Conservation (phyloP, 306 rosid species). For the Vigna nakashimae region DNA sequence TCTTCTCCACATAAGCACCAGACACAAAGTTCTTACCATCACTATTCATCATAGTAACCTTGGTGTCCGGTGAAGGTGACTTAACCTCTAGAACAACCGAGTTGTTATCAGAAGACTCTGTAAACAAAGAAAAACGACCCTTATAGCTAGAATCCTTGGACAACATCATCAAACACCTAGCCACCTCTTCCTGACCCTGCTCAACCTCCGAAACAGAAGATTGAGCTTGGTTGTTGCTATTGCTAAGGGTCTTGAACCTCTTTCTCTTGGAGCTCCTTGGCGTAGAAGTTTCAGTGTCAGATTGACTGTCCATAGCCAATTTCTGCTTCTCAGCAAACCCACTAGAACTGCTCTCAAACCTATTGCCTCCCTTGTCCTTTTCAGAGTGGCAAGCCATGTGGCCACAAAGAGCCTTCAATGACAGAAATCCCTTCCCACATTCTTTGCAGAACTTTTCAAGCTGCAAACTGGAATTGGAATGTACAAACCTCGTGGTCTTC, state of each 20-base stretch:
- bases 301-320: slow-evolving; percentile 64
- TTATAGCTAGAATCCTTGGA: slow-evolving; percentile 61
- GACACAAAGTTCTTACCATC: slow-evolving; percentile 43
- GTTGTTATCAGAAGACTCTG: slow-evolving; percentile 76
- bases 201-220: slow-evolving; percentile 65
- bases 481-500: slow-evolving; percentile 70
- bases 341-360: slow-evolving; percentile 46
- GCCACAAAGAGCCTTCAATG: slow-evolving; percentile 82
- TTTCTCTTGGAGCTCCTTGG: slow-evolving; percentile 57
- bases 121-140: slow-evolving; percentile 54
- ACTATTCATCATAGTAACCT: slow-evolving; percentile 18
- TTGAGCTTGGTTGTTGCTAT: slow-evolving; percentile 25
- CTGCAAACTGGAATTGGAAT: slow-evolving; percentile 48
- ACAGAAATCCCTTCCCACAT: slow-evolving; percentile 84
- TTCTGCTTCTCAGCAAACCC: slow-evolving; percentile 55
- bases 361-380: slow-evolving; percentile 56
- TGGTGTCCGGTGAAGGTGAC: slow-evolving; percentile 57
- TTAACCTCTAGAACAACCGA: slow-evolving; percentile 68
- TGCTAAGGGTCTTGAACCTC: slow-evolving; percentile 53
- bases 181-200: slow-evolving; percentile 72
- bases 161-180: slow-evolving; percentile 76
- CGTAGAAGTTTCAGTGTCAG: slow-evolving; percentile 68
- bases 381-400: slow-evolving; percentile 94
- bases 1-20: slow-evolving; percentile 41
- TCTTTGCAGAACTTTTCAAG: slow-evolving; percentile 65